Base-by-base conservation (phyloP, 768 basidiomycete species). In the Mycena metata region DNA sequence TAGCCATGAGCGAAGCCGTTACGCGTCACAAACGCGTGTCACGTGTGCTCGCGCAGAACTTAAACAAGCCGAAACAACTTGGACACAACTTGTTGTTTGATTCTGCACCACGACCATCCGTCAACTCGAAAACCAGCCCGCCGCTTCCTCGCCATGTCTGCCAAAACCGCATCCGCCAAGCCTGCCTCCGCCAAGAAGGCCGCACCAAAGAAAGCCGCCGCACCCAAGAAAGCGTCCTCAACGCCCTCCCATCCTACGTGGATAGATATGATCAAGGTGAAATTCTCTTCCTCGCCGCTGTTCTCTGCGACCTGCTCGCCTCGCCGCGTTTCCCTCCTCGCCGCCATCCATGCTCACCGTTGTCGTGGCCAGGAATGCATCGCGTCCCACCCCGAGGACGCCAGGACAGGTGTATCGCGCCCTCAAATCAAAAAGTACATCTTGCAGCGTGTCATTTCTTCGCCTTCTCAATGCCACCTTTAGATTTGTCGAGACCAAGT, bases 361-460 rank as follows among this genome's bases (percentile, higher is more conserved):
- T 52, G 46, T 60, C 57, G 65, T 67, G 43, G 70, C 72, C 81
- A 96, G 95, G 95, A 96, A 83, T 95, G 93, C 74, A 94, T 97
- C 79, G 80, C 85, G 69, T 85, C 82, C 61, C 81, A 90, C 79
- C 86, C 86, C 9, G 94, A 95, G 36, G 94, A 95, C 70, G 88
- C 91, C 64, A 92, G 95, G 65, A 78, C 78, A 64, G 96, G 95
- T 73, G 96, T 96, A 69, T 96, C 95, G 72, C 91, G 96, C 54
- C 93, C 91, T 61, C 88, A 91, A 75, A 96, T 98, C 83, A 98
- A 98, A 90, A 97, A 94, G 93, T 96, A 84, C 66, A 73, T 54
- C 61, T 49, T 45, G 3, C 45, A 15, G 15, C 47, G 8, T n/a
- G 23, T 9, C 36, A 23, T 12, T n/a, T 23, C 2, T 59, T 19